These are phyloP conservation scores for Pseudopyrenochaeta lycopersici DNA, from an alignment of 2,329 filamentous ascomycete species.

Conservation along the genomic window DNA sequence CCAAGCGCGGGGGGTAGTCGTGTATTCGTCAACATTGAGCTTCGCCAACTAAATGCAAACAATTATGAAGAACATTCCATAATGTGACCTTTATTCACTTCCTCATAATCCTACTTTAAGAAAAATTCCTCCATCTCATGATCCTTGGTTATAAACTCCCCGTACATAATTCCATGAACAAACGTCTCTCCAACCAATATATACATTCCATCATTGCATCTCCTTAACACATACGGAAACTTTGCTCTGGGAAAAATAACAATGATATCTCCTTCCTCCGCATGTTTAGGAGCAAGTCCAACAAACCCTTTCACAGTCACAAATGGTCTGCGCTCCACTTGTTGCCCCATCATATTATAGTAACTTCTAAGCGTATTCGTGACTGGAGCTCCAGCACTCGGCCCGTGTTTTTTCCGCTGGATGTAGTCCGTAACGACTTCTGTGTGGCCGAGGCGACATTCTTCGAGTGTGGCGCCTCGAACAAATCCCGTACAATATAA, in stretches of 20 bases:
- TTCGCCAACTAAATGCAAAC: too few species aligned
- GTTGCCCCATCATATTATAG: not conserved
- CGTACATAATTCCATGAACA: constrained; percentile 10
- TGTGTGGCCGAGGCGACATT: not conserved
- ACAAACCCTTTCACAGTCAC: constrained; percentile 4
- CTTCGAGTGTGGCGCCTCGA: not conserved
- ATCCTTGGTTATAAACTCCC: not conserved
- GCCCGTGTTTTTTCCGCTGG: not conserved
- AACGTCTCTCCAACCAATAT: constrained; percentile 5
- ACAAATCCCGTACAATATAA: not conserved
- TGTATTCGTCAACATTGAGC: too few species aligned
- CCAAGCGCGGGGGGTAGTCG: too few species aligned
- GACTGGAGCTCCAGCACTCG: not conserved
- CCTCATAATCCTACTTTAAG: not conserved
- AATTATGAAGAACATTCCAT: too few species aligned
- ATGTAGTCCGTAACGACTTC: not conserved
- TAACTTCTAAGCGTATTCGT: not conserved
- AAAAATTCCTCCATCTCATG: not conserved
- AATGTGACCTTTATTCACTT: too few species aligned
- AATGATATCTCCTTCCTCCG: constrained; percentile 2
- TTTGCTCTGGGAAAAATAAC: constrained; percentile 5
- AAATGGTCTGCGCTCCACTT: constrained; percentile 3
- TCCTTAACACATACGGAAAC: constrained; percentile 2
- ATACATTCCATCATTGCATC: constrained; percentile 2
- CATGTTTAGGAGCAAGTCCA: constrained; percentile 5